Base-by-base conservation (phyloP, 2,329 filamentous ascomycete genomes). In the Byssochlamys sp. region DNA sequence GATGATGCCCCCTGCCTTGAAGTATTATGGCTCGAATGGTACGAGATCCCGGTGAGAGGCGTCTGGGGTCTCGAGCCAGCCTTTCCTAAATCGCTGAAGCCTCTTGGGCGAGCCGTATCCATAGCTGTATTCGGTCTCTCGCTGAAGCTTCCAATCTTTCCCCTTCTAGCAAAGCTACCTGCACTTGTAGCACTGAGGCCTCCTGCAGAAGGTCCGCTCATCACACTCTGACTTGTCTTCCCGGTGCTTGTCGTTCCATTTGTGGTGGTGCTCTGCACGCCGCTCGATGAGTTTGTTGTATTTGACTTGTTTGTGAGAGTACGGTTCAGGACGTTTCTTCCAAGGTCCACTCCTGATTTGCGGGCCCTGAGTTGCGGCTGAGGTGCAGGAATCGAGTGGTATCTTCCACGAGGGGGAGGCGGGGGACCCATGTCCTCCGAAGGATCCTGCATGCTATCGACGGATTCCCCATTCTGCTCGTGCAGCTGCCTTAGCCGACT, bases 101-200 rank as follows among this genome's bases (percentile, higher is more conserved):
- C 75, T 56, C 71, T 69, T 11, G 71, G 71, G 26, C 73, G 69
- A 51, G 71, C 67, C 9, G 71, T 69, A 58, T 73, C 72, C 52
- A 73, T 69, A 14, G 75, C 72, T 19, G 76, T 79, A 73, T 66
- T 78, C 54, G 66, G 79, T 69, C 72, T 77, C 69, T 72, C 69
- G 31, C 65, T 63, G 55, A 69, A 65, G 33, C 65, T 68, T 29
- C 65, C 67, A 59, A 58, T 69, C 55, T 72, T 73, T 62, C 86
- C 87, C 67, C 89, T 88, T 60, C 91, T 84, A 29, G 91, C 91
- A 62, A 95, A 84, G 73, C 92, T 97, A 56, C 91, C 94, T 14
- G 94, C 94, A 73, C 94, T 97, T 14, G 94, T 97, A 54, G 91
- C 89, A 71, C 92, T 97, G 73, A 96, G 90, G 11, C 83, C 92